Base-by-base conservation (phyloP, 1,139 yeast species). In the Pichia sp. region DNA sequence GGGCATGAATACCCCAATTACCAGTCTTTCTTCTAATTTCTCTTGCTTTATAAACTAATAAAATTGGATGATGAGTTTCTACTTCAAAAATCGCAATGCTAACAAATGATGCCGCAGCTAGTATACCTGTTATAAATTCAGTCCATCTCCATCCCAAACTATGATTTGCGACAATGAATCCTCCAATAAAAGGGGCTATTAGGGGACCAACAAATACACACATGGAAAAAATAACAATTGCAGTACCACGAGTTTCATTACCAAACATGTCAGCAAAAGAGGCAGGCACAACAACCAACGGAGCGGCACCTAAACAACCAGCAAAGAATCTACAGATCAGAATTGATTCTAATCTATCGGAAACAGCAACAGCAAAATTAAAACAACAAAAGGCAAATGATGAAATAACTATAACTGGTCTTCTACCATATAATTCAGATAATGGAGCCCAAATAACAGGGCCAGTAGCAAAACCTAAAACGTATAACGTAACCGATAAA, bases 1-100 rank as follows among this genome's bases (percentile, higher is more conserved):
- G 84, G 28, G 96, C 95, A 63, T 80, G 82, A 51, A 88, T 84
- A 42, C 89, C 89, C 96, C 96, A 87, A 66, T 78, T 81, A 34
- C 81, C 80, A 11, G 83, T 78, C 53, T 73, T 65, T 63, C 80
- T 73, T 65, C 88, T 80, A 62, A 85, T 75, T 44, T 65, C 67
- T 59, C 75, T 77, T 3, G 93, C 93, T 67, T 83, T 84, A n/a
- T 70, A 58, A 30, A 76, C 81, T 56, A 86, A 68, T 50, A 86
- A 73, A 9, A 74, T 71, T 44, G 83, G 83, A 57, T 77, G 80
- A 58, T 80, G 85, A 42, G 87, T 83, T 61, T 87, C 90, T 57
- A 79, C 82, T 45, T 76, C 79, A 44, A 80, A 76, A 3, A 81
- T 42, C 0, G 67, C 46, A 28, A 76, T 63, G 16, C 73, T 62